A percentile compares a stretch with the other conserved stretches of the same genome.
Evolutionary conservation across 805 yeast species (phyloP).

Genomic region (Candida palmyrensis): DNA sequence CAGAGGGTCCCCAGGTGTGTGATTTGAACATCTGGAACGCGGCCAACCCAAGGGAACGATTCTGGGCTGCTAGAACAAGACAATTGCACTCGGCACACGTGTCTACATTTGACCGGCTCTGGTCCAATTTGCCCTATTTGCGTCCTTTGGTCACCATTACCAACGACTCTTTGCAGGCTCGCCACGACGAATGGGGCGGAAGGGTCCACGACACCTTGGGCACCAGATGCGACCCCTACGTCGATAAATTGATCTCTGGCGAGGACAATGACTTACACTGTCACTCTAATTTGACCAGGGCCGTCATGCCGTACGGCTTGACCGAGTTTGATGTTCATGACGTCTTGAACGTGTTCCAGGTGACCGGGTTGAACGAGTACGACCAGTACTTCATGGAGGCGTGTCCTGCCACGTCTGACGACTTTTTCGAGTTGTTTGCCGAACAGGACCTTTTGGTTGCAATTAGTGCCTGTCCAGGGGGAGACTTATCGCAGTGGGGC

Average conservation of each 20-base stretch:
- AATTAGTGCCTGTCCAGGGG: slow-evolving; percentile 66
- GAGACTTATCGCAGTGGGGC: slow-evolving; percentile 63
- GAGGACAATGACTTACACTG: slow-evolving; percentile 64
- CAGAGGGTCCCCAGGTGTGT: slow-evolving; percentile 70
- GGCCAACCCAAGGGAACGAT: slow-evolving; percentile 56
- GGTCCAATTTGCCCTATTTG: slow-evolving; percentile 63
- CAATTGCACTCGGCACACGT: slow-evolving; percentile 63
- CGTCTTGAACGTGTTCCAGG: slow-evolving; percentile 64
- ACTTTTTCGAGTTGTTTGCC: slow-evolving; percentile 63
- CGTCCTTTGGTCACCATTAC: slow-evolving; percentile 62
- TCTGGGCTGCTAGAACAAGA: slow-evolving; percentile 68
- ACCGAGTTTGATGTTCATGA: slow-evolving; percentile 66
- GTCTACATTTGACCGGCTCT: slow-evolving; percentile 53
- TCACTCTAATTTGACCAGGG: slow-evolving; percentile 58
- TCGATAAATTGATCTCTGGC: slow-evolving; percentile 58
- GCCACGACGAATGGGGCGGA: slow-evolving; percentile 63
- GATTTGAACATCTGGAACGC: slow-evolving; percentile 63
- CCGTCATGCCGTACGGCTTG: slow-evolving; percentile 55
- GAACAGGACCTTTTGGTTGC: slow-evolving; percentile 63
- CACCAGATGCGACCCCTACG: slow-evolving; percentile 67
- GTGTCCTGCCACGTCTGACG: slow-evolving; percentile 55
- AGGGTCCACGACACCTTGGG: slow-evolving; percentile 62
- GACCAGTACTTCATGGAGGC: slow-evolving; percentile 71
- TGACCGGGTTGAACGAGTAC: slow-evolving; percentile 59
- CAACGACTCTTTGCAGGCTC: slow-evolving; percentile 50